phyloP scores from a whole-genome alignment of 1,139 yeast species.

The Geotrichum fermentans region DNA sequence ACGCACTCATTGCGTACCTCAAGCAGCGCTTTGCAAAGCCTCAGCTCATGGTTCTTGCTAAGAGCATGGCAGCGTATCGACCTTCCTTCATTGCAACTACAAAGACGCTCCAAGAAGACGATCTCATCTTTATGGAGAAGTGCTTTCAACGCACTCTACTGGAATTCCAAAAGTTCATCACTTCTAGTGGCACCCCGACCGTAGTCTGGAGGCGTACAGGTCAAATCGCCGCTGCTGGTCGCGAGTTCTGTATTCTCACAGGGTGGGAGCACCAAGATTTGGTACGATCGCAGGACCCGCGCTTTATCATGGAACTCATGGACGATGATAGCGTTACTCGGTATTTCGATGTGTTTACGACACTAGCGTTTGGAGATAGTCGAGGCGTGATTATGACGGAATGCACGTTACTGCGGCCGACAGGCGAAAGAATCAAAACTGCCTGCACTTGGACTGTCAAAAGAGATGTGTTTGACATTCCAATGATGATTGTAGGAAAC shows the following conservation, averaged over 20 bases:
- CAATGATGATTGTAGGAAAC: conserved; percentile 95
- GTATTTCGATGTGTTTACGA: conserved; percentile 78
- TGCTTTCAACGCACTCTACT: conserved; percentile 85
- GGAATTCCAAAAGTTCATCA: conserved; percentile 78
- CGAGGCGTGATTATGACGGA: conserved; percentile 82
- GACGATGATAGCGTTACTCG: conserved; percentile 86
- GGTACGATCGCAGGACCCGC: conserved; percentile 45
- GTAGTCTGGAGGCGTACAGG: conserved; percentile 93
- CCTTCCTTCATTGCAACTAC: conserved; percentile 93
- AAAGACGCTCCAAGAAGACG: conserved; percentile 80
- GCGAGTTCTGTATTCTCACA: conserved; percentile 80
- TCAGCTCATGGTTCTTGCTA: conserved; percentile 77
- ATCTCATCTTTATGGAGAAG: conserved; percentile 89
- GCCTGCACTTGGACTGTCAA: conserved; percentile 89
- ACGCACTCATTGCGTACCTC: conserved; percentile 70
- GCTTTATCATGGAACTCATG: conserved; percentile 81
- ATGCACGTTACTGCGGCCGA: conserved; percentile 66
- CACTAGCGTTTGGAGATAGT: conserved; percentile 88
- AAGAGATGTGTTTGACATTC: conserved; percentile 82
- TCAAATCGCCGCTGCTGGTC: conserved; percentile 90
- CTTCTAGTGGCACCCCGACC: conserved; percentile 87
- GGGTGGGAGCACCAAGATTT: conserved; percentile 51
- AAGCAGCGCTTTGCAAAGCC: conserved; percentile 63
- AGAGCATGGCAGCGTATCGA: conserved; percentile 82
- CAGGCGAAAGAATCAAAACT: conserved; percentile 49